Evolutionary conservation across 192 early-diverging fungal genomes (phyloP), one percentile per base, ranked within the genome.

Genomic region (Coemansia aciculifera): DNA sequence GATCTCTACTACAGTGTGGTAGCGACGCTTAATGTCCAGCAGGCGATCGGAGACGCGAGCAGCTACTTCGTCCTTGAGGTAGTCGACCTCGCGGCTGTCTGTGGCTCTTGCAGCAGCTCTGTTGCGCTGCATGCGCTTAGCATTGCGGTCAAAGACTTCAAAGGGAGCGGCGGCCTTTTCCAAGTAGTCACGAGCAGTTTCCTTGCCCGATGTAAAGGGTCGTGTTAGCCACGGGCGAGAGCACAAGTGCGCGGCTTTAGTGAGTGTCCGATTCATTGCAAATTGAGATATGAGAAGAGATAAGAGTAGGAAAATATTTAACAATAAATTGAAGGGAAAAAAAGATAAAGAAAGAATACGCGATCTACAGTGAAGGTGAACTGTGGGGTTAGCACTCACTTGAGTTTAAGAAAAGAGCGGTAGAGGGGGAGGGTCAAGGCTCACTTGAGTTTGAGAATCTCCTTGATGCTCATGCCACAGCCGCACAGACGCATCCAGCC

Each of bases 61-160:
- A 15, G 96, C 96, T 13, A 95, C 86, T 64, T 96, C 95, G 80
- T 98, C 93, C 59, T 90, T 90, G 39, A 98, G 83, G 74, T 98
- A 98, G 77, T 98, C 96, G 5, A 90, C 90, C 31, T 87, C 77
- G 5, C 89, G 88, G 66, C 89, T 91, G 21, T 85, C 61, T 49
- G 69, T 66, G 46, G 57, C 46, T 70, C 92, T 73, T 4, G 74
- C 62, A 0, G 90, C 90, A 12, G 93, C 88, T 13, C 93, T 85
- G 68, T 94, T 87, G 49, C 89, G 87, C 77, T 98, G 96, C 38
- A 84, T 54, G 13, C 77, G 80, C 79, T 98, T 98, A 40, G 85
- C 84, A 1, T 75, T 65, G 44, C 94, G 88, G 77, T 98, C 86
- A 81, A 98, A 98, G 32, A 98, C 88, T 44, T 86, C 67, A 43